Conservation (phyloP, 163 green algal species). For the Prototheca cutis region DNA sequence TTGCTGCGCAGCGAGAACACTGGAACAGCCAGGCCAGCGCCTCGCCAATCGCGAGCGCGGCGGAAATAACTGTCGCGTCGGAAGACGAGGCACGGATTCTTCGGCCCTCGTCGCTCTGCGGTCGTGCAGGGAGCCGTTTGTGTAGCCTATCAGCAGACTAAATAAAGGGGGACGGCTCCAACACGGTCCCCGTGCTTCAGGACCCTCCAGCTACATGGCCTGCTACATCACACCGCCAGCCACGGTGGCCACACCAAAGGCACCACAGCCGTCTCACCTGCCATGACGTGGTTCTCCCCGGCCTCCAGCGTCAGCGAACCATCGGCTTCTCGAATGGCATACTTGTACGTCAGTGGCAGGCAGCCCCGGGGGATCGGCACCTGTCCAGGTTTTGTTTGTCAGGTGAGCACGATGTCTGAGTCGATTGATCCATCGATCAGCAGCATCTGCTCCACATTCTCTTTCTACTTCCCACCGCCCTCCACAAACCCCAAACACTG, state of each 20-base stretch:
- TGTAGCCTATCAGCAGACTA: too few species aligned
- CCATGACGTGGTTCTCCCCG: conserved; percentile 30
- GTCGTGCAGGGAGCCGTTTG: not conserved
- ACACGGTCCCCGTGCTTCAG: too few species aligned
- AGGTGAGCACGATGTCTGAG: not conserved
- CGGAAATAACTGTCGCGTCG: conserved; percentile 59
- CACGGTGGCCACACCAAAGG: too few species aligned
- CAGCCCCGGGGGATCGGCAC: conserved; percentile 19
- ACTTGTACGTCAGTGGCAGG: conserved; percentile 81
- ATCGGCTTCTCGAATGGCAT: conserved; percentile 32
- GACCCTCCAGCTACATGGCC: too few species aligned
- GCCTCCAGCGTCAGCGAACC: conserved; percentile 23
- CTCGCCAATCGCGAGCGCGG: conserved; percentile 63
- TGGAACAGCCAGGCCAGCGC: conserved; percentile 72
- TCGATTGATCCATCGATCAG: not conserved
- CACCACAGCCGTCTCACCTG: not conserved
- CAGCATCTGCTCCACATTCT: not conserved
- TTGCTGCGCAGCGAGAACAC: conserved; percentile 81
- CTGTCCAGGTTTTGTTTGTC: conserved; percentile 6
- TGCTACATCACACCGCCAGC: too few species aligned
- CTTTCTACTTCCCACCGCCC: too few species aligned
- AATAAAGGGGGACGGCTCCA: too few species aligned
- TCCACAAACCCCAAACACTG: too few species aligned
- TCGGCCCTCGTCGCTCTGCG: not conserved
- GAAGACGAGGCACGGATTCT: conserved; percentile 23